Conservation (phyloP, 23 red algal species). For the Gracilaria vermiculophylla region DNA sequence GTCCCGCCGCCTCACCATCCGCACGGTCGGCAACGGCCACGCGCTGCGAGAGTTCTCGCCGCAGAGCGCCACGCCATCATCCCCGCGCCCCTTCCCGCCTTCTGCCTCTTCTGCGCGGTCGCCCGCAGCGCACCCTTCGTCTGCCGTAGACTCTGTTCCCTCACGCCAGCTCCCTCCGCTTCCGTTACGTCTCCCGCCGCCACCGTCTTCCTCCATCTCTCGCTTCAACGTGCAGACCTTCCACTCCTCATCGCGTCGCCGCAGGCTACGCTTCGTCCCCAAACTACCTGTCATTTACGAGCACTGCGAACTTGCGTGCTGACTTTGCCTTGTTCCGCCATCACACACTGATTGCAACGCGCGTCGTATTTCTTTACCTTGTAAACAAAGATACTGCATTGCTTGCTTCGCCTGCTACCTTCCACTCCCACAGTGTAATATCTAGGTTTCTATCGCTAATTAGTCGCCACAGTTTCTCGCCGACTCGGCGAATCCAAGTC, state of each 20-base stretch:
- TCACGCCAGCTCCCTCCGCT: background rate
- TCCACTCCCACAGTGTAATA: background rate
- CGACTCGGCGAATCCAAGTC: conserved; percentile 85
- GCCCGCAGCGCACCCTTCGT: background rate
- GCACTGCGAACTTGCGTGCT: conserved; percentile 32
- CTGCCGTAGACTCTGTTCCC: background rate
- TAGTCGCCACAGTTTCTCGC: conserved; percentile 42
- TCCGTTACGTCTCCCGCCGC: conserved; percentile 9
- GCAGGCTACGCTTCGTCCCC: conserved; percentile 11
- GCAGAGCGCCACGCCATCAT: too few species aligned
- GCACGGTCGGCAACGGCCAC: conserved; percentile 42
- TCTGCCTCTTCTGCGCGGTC: background rate
- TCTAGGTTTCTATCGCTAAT: background rate
- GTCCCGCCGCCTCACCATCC: conserved; percentile 9
- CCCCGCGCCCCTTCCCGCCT: too few species aligned
- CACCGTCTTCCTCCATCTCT: background rate
- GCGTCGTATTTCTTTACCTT: too few species aligned
- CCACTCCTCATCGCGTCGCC: background rate
- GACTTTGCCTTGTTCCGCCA: background rate
- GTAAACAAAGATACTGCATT: background rate
- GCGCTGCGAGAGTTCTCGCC: background rate
- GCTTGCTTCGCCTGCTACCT: background rate
- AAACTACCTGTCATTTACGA: conserved; percentile 50
- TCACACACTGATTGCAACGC: background rate
- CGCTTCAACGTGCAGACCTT: conserved; percentile 21